Base-by-base conservation (phyloP, 106 monocot species). In the Gastrodia elata region DNA sequence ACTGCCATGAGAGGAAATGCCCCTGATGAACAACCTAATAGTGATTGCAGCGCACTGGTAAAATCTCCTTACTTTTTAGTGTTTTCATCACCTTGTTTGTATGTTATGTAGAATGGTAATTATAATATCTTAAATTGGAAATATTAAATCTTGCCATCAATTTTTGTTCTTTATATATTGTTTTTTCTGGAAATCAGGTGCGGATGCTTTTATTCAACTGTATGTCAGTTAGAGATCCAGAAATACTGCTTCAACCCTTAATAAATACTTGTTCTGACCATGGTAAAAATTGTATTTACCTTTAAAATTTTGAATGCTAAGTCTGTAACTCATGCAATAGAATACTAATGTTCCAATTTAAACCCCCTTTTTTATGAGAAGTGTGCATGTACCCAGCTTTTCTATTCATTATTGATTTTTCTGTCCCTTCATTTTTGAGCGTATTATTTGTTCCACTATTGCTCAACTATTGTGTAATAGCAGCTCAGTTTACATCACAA, bases 141-240 rank as follows among this genome's bases (percentile, higher is more conserved):
- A 61, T 28, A 61, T 61, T 61, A 61, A 28, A 61, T 61, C 30
- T 61, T 26, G 30, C 32, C 20, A 3, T 28, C 32, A 28, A 28
- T 61, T 67, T 65, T 37, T 37, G 4, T 37, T 2, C 15, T 67
- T 67, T 43, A 9, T 70, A 65, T 6, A 52, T 42, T 37, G 32
- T 67, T 24, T 70, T 68, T 46, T 46, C 22, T 0, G 52, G 22
- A 36, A 44, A 11, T 2, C 27, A 75, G 75, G 36, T 83, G 70
- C 86, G 90, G 90, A 93, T 97, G 78, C 88, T 97, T 79, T 44
- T 97, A 39, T 97, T 97, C 82, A 97, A 97, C 79, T 97, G 96
- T 82, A 88, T 97, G 92, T 74, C 92, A 27, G 92, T 90, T 39
- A 88, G 96, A 84, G 92, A 93, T 68, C 96, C 96, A 74, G 81